phyloP scores from a whole-genome alignment of 176 grass and related monocot species.

The Oryza glaberrima region DNA sequence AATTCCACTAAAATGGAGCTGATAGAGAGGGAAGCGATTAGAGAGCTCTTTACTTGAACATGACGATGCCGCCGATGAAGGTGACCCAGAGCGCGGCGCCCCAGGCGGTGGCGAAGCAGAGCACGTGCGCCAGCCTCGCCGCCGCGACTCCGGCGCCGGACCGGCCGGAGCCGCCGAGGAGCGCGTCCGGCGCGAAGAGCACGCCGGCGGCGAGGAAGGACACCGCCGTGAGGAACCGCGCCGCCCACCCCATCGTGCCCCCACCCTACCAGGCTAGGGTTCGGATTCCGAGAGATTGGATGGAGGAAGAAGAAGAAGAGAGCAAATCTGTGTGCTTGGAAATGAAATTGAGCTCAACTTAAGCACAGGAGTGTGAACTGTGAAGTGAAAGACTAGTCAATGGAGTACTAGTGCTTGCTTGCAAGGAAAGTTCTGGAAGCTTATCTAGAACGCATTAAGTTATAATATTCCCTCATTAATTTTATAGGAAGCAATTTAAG shows the following conservation, averaged over 20 bases:
- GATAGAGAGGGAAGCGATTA: background rate
- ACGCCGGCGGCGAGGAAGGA: conserved; percentile 72
- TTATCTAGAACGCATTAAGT: background rate
- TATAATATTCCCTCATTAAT: background rate
- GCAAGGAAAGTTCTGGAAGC: too few relatives aligned
- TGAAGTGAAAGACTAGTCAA: too few relatives aligned
- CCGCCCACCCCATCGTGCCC: conserved; percentile 66
- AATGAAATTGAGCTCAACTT: background rate
- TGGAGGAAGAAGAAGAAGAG: background rate
- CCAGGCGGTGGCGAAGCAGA: conserved; percentile 81
- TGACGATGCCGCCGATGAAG: conserved; percentile 85
- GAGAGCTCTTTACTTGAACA: conserved; percentile 63
- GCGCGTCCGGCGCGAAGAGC: conserved; percentile 70
- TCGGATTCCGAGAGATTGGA: background rate
- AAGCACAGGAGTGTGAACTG: too few relatives aligned
- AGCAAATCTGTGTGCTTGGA: background rate
- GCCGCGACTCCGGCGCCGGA: conserved; percentile 33
- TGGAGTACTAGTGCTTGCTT: background rate
- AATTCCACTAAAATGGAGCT: background rate
- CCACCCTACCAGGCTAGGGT: conserved; percentile 7
- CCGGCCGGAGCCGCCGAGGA: conserved; percentile 38
- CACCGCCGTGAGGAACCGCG: conserved; percentile 66
- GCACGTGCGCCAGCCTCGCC: conserved; percentile 72
- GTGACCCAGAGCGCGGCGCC: conserved; percentile 86
- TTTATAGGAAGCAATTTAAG: background rate